A percentile compares a stretch with the other conserved stretches of the same genome.
Conservation (phyloP, 176 grass and related monocot genomes). For the Aegilops speltoides region DNA sequence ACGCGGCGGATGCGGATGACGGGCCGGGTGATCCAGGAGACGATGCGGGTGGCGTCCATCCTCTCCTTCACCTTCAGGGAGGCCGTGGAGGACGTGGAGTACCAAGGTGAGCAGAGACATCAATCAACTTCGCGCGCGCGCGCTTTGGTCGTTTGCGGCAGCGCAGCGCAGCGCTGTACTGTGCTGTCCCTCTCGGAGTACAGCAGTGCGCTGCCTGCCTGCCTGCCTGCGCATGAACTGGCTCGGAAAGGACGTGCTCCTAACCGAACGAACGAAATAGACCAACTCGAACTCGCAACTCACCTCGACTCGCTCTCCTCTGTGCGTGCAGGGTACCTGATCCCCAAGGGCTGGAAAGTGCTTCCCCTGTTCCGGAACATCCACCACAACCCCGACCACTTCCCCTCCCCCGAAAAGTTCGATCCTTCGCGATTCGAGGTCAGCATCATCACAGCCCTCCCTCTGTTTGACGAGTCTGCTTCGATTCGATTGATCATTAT, state of each 20-base stretch:
- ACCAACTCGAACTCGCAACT: constrained; percentile 5
- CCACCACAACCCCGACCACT: constrained; percentile 91
- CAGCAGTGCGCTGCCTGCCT: background rate
- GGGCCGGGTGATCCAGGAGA: constrained; percentile 89
- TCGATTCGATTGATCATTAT: background rate
- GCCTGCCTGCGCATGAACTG: constrained; percentile 39
- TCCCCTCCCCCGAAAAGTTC: constrained; percentile 82
- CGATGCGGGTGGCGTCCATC: constrained; percentile 96
- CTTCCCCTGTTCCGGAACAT: constrained; percentile 97
- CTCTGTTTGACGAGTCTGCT: background rate
- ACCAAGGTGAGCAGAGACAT: constrained; percentile 55
- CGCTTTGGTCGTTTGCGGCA: background rate
- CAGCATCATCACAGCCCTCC: background rate
- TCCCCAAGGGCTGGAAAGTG: constrained; percentile 99
- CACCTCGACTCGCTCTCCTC: background rate
- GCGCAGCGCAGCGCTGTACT: background rate
- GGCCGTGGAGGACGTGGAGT: constrained; percentile 96
- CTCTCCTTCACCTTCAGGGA: constrained; percentile 98
- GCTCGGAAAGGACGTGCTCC: constrained; percentile 39
- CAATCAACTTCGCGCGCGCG: background rate
- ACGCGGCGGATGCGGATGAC: constrained; percentile 76
- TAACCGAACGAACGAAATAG: constrained; percentile 19
- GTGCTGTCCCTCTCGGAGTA: constrained; percentile 16
- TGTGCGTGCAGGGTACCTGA: constrained; percentile 82
- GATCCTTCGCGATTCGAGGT: constrained; percentile 98